Evolutionary conservation across 768 basidiomycete species (phyloP).

Genomic region (Leccinum fibrillosum): DNA sequence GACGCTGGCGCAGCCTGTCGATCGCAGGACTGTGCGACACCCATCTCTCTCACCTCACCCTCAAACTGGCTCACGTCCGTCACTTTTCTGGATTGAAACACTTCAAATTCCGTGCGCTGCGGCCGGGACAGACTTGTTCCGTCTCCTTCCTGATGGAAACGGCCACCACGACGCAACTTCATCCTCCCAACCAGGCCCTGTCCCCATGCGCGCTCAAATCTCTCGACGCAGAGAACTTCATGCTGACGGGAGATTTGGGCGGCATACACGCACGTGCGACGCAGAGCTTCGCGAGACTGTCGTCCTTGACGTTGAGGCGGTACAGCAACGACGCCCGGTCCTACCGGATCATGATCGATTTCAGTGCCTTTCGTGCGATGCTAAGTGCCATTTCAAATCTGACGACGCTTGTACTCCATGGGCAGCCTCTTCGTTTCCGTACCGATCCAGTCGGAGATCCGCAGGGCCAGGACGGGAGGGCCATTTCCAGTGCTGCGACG

Average conservation of each 20-base stretch:
- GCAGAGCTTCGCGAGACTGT: constrained; percentile 19
- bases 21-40: constrained; percentile 27
- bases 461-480: constrained; percentile 5
- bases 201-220: constrained; percentile 21
- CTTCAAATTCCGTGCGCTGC: constrained; percentile 29
- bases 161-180: constrained; percentile 2
- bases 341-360: constrained; percentile 28
- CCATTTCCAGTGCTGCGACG: neutral
- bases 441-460: constrained; percentile 7
- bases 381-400: constrained; percentile 21
- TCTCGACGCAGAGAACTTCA: constrained; percentile 29
- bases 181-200: neutral
- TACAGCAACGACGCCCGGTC: constrained; percentile 28
- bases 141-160: constrained; percentile 23
- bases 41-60: constrained; percentile 27
- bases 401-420: constrained; percentile 25
- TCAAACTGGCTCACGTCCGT: constrained; percentile 21
- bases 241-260: constrained; percentile 17
- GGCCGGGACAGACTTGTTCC: constrained; percentile 29
- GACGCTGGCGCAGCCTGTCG: constrained; percentile 28
- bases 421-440: constrained; percentile 29
- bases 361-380: constrained; percentile 25
- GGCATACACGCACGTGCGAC: constrained; percentile 13
- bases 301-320: constrained; percentile 27
- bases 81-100: constrained; percentile 24